A percentile compares a stretch with the other conserved stretches of the same genome.
These are phyloP conservation scores for Aspergillus glaucus DNA, from an alignment of 2,329 filamentous ascomycete genomes.

Conservation along the genomic window DNA sequence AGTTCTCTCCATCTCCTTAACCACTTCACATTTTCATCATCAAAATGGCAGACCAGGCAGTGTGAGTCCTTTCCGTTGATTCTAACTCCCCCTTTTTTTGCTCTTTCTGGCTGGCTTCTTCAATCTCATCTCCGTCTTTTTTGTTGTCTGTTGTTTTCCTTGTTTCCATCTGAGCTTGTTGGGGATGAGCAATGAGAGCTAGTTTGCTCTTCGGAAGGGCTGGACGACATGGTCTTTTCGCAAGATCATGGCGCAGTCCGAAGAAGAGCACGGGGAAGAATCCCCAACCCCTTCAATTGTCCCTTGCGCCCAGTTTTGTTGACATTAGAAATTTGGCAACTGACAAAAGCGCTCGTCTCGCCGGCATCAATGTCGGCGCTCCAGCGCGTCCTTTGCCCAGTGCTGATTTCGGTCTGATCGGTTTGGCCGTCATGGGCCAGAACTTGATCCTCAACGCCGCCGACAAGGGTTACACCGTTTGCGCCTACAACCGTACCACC, in stretches of 20 bases:
- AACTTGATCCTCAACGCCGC: conserved; percentile 87
- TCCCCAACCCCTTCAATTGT: background rate
- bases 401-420: conserved; percentile 87
- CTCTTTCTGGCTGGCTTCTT: background rate
- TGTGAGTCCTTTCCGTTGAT: conserved; percentile 31
- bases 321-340: conserved; percentile 29
- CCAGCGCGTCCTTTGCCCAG: conserved; percentile 51
- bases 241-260: too few relatives aligned
- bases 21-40: conserved; percentile 10
- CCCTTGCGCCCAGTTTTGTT: conserved; percentile 17
- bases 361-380: conserved; percentile 65
- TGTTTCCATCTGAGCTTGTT: conserved; percentile 4
- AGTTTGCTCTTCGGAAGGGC: background rate
- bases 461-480: conserved; percentile 90
- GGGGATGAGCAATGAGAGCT: background rate
- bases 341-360: conserved; percentile 64
- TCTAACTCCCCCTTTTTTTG: background rate
- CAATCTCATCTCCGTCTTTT: background rate
- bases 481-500: conserved; percentile 97
- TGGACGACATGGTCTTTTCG: background rate
- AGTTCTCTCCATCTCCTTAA: conserved; percentile 1
- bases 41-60: conserved; percentile 41
- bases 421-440: conserved; percentile 84
- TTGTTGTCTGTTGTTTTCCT: background rate
- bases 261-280: too few relatives aligned